Evolutionary conservation across 345 rosid species (phyloP).

Genomic region (Camelina hispida): DNA sequence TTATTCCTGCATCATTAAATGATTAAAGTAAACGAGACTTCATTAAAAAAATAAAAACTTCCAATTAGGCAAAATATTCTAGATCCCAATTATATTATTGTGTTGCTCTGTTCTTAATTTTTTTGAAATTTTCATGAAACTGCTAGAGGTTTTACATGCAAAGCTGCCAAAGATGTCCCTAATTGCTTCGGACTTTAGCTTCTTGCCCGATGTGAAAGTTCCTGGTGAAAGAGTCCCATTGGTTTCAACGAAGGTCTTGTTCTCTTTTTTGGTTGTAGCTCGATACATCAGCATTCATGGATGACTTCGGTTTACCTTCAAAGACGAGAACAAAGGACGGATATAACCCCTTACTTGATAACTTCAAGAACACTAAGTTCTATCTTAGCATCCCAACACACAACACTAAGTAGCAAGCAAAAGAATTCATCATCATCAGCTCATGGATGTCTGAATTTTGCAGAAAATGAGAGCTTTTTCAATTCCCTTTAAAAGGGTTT

Average conservation of each 20-base stretch:
- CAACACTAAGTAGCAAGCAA: constrained; percentile 61
- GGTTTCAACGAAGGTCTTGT: constrained; percentile 85
- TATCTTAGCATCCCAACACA: constrained; percentile 96
- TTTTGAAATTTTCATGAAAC: constrained; percentile 58
- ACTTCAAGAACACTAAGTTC: constrained; percentile 92
- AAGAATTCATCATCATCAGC: constrained; percentile 16
- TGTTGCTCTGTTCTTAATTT: constrained; percentile 28
- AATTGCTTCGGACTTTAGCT: constrained; percentile 93
- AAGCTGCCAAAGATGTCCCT: constrained; percentile 95
- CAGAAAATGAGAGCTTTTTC: neutral
- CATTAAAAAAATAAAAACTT: too few relatives aligned
- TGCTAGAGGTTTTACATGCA: constrained; percentile 77
- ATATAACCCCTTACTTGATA: constrained; percentile 90
- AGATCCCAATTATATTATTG: neutral
- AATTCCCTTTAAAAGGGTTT: neutral
- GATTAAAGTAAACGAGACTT: too few relatives aligned
- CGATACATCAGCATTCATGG: constrained; percentile 90
- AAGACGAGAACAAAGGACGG: constrained; percentile 92
- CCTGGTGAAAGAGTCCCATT: constrained; percentile 95
- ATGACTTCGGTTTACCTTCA: constrained; percentile 87
- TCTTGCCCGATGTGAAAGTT: constrained; percentile 91
- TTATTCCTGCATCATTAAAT: too few relatives aligned
- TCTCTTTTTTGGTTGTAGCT: constrained; percentile 51
- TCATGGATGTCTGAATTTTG: constrained; percentile 29
- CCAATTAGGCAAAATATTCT: too few relatives aligned